Conservation (phyloP, 1,139 yeast genomes). For the Debaryomyces udenii region DNA sequence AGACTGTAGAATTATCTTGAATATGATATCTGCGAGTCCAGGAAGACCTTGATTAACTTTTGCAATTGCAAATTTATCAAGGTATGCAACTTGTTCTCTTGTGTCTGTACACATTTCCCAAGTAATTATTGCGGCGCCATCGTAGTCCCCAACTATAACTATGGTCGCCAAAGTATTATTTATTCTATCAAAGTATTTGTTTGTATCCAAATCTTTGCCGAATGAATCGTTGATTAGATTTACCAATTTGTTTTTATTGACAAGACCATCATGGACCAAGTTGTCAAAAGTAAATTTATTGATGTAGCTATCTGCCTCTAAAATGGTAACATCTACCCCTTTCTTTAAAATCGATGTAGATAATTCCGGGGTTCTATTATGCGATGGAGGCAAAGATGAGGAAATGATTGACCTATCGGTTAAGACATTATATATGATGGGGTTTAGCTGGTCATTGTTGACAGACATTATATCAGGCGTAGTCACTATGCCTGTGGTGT, state of each 20-base stretch:
- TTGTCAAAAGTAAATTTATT: conserved; percentile 44
- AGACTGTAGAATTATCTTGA: conserved; percentile 71
- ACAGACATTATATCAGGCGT: conserved; percentile 49
- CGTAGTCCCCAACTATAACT: conserved; percentile 89
- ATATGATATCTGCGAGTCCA: conserved; percentile 90
- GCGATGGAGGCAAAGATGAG: conserved; percentile 83
- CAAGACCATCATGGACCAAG: conserved; percentile 46
- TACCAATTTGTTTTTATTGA: conserved; percentile 62
- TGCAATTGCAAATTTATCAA: conserved; percentile 92
- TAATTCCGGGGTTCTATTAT: conserved; percentile 61
- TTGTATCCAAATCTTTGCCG: conserved; percentile 63
- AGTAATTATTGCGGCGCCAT: conserved; percentile 91
- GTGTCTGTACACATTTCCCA: conserved; percentile 50
- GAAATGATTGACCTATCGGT: conserved; percentile 94
- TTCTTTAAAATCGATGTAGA: conserved; percentile 80
- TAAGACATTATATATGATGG: conserved; percentile 82
- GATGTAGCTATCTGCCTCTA: conserved; percentile 38
- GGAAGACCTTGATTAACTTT: conserved; percentile 84
- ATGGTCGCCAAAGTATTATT: conserved; percentile 70
- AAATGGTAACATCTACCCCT: conserved; percentile 68
- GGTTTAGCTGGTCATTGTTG: conserved; percentile 59
- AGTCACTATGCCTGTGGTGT: conserved; percentile 47
- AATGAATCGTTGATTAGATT: conserved; percentile 78
- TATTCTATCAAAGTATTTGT: conserved; percentile 67
- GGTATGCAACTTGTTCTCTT: conserved; percentile 55